Evolutionary conservation across 2,329 filamentous ascomycete species (phyloP).

Genomic region (Capronia epimyces): DNA sequence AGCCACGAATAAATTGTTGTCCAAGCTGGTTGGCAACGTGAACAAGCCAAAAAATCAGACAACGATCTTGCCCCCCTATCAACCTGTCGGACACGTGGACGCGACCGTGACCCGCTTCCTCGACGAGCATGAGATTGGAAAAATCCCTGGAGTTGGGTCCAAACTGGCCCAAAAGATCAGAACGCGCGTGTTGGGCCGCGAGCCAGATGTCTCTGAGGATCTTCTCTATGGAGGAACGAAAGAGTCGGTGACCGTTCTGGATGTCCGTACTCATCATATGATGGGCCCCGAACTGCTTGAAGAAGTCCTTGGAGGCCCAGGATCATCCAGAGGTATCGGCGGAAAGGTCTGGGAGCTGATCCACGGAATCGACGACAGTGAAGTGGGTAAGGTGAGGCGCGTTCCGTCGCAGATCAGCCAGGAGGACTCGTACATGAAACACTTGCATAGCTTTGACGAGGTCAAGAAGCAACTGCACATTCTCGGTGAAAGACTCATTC

Average conservation of each 20-base stretch:
- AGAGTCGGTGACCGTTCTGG: conserved; percentile 57
- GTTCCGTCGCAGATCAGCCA: conserved; percentile 87
- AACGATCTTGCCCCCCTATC: conserved; percentile 64
- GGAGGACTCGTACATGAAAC: conserved; percentile 77
- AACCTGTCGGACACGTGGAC: conserved; percentile 29
- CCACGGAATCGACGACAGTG: conserved; percentile 70
- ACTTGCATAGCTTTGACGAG: conserved; percentile 57
- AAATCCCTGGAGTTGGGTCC: conserved; percentile 79
- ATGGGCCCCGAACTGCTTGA: conserved; percentile 64
- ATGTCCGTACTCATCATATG: conserved; percentile 58
- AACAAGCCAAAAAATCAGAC: conserved; percentile 89
- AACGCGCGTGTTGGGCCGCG: conserved; percentile 50
- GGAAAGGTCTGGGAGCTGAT: conserved; percentile 69
- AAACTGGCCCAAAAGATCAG: conserved; percentile 67
- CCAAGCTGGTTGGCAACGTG: conserved; percentile 75
- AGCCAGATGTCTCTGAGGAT: conserved; percentile 41
- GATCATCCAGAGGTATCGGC: conserved; percentile 66
- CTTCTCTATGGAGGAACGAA: conserved; percentile 48
- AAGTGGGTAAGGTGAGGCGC: conserved; percentile 65
- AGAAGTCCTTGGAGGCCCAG: conserved; percentile 62
- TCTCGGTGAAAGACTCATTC: conserved; percentile 64
- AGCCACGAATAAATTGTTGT: conserved; percentile 77
- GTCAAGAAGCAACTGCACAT: conserved; percentile 64
- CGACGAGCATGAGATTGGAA: conserved; percentile 67
- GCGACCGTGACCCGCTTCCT: conserved; percentile 64